Evolutionary conservation across 2,329 filamentous ascomycete species (phyloP).

Genomic region (Penicillium occitanis): DNA sequence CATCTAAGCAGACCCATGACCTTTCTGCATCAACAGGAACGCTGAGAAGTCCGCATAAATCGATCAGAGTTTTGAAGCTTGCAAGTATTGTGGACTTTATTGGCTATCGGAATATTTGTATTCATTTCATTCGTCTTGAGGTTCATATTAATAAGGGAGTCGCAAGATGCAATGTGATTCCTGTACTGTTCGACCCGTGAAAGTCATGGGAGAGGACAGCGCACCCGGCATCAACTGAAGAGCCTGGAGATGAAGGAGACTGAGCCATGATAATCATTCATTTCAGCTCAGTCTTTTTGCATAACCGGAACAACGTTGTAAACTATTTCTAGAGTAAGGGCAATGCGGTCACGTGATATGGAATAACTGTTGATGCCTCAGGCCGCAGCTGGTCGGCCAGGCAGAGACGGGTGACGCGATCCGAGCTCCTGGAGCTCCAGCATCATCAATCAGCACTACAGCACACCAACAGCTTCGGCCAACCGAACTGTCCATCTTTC

Average conservation of each 20-base stretch:
- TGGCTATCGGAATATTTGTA: not conserved
- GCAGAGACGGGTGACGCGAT: conserved; percentile 21
- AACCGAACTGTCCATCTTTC: not conserved
- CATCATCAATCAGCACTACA: not conserved
- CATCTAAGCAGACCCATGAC: conserved; percentile 11
- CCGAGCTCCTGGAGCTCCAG: conserved; percentile 17
- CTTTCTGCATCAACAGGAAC: not conserved
- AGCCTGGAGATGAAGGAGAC: not conserved
- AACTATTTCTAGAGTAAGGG: not conserved
- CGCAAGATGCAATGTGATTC: not conserved
- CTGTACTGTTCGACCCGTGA: not conserved
- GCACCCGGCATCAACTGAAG: not conserved
- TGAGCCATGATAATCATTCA: not conserved
- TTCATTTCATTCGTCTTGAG: not conserved
- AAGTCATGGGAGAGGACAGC: not conserved
- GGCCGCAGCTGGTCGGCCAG: conserved; percentile 12
- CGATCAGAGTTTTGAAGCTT: not conserved
- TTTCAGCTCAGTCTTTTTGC: not conserved
- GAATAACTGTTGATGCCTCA: not conserved
- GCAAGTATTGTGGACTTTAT: not conserved
- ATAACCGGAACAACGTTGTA: not conserved
- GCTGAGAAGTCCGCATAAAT: not conserved
- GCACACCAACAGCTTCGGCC: conserved; percentile 11
- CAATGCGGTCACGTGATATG: conserved; percentile 9
- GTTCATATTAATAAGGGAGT: not conserved